Evolutionary conservation across 805 yeast species (phyloP).

Genomic region (Cyberlindnera euphorbiae): DNA sequence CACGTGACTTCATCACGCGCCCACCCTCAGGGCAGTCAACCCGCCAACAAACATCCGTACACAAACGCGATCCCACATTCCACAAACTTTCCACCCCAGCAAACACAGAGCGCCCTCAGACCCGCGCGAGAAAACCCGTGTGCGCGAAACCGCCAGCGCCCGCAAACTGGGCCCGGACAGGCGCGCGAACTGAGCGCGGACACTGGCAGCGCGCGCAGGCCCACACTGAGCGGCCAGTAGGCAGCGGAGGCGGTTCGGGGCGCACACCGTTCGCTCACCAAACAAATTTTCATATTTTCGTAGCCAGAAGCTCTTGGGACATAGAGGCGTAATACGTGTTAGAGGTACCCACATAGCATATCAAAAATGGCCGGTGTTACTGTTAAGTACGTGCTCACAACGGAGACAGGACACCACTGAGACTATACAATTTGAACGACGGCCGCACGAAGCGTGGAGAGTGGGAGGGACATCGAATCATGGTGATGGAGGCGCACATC

Average conservation of each 20-base stretch:
- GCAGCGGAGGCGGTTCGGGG: constrained; percentile 13
- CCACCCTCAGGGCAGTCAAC: not conserved
- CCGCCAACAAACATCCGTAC: constrained; percentile 5
- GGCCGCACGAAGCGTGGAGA: too few relatives aligned
- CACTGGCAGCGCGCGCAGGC: too few relatives aligned
- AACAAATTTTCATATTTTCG: constrained; percentile 15
- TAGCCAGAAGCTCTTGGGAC: too few relatives aligned
- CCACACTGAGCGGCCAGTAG: too few relatives aligned
- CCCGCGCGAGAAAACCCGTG: too few relatives aligned
- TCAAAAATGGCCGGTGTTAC: constrained; percentile 90
- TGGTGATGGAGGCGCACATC: too few relatives aligned
- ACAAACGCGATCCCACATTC: constrained; percentile 7
- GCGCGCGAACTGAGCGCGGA: constrained; percentile 6
- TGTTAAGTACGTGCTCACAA: constrained; percentile 75
- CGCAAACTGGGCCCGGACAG: too few relatives aligned
- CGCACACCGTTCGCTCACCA: constrained; percentile 11
- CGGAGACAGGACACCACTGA: not conserved
- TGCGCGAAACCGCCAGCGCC: too few relatives aligned
- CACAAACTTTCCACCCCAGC: too few relatives aligned
- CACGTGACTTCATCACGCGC: constrained; percentile 3
- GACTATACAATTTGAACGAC: not conserved
- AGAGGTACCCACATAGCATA: constrained; percentile 11
- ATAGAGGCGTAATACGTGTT: too few relatives aligned
- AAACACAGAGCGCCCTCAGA: too few relatives aligned
- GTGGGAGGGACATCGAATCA: too few relatives aligned